Conservation (phyloP, 495 filamentous ascomycete genomes). For the Penicillium egyptiacum region DNA sequence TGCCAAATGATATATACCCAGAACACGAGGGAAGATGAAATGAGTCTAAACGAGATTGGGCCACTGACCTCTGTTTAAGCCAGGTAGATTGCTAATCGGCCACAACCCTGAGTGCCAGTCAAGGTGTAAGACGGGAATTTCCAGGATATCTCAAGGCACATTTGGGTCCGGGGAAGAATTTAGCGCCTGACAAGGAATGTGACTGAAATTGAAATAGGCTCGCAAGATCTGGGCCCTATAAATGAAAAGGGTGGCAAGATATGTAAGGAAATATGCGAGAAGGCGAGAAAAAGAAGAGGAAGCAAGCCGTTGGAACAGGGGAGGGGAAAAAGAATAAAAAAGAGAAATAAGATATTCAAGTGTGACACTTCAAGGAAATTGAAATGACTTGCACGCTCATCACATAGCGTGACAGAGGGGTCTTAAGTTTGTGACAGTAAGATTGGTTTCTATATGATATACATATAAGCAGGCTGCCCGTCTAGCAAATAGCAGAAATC, state of each 20-base stretch:
- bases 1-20: slow-evolving; percentile 4
- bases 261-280: slow-evolving; percentile 21
- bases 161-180: slow-evolving; percentile 10
- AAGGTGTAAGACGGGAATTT: slow-evolving; percentile 18
- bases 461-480: slow-evolving; percentile 21
- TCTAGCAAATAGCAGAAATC: neutral
- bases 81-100: slow-evolving; percentile 20
- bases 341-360: slow-evolving; percentile 9
- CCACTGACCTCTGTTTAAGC: slow-evolving; percentile 24
- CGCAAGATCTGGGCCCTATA: slow-evolving; percentile 23
- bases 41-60: slow-evolving; percentile 2
- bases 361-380: slow-evolving; percentile 9
- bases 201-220: slow-evolving; percentile 17
- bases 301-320: slow-evolving; percentile 5
- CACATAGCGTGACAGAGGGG: slow-evolving; percentile 30
- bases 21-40: neutral
- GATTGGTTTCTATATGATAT: slow-evolving; percentile 15
- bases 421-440: slow-evolving; percentile 30
- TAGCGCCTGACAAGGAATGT: slow-evolving; percentile 21
- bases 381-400: slow-evolving; percentile 29
- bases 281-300: slow-evolving; percentile 14
- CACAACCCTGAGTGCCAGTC: slow-evolving; percentile 26
- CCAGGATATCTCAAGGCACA: slow-evolving; percentile 25
- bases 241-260: slow-evolving; percentile 16
- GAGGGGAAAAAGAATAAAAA: neutral